Conservation (phyloP, 441 rosid species). For the Gossypium schwendimanii region DNA sequence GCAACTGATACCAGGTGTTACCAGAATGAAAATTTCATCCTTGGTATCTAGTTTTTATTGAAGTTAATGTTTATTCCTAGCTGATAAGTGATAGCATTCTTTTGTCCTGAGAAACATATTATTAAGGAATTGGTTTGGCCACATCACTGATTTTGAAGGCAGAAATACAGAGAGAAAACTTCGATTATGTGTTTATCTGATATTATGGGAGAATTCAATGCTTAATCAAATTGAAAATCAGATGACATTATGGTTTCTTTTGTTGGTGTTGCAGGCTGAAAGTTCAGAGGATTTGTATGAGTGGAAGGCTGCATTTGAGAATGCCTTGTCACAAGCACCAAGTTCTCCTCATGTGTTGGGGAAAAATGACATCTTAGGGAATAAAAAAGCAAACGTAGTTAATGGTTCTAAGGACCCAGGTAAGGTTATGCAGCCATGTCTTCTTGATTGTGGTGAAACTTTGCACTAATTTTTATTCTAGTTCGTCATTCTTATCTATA, state of each 20-base stretch:
- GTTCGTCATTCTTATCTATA: neutral
- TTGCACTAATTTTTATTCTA: neutral
- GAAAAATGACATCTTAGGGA: constrained; percentile 74
- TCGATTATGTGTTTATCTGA: neutral
- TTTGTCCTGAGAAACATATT: neutral
- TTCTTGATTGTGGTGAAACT: neutral
- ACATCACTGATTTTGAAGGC: neutral
- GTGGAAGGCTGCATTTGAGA: constrained; percentile 90
- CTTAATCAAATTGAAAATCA: neutral
- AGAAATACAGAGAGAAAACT: neutral
- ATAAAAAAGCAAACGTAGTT: constrained; percentile 53
- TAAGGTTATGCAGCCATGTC: constrained; percentile 22
- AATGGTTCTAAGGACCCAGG: constrained; percentile 53
- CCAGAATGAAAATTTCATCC: neutral
- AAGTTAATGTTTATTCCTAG: neutral
- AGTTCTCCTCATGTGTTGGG: constrained; percentile 63
- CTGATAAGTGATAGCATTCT: neutral
- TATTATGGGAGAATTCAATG: neutral
- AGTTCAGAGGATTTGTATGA: constrained; percentile 78
- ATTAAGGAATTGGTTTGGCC: neutral
- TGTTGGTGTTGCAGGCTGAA: constrained; percentile 65
- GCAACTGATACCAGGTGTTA: neutral
- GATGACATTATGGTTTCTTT: constrained; percentile 8
- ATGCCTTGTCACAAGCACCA: constrained; percentile 86
- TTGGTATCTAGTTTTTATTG: neutral